These are phyloP conservation scores for Aspergillus olivimuriae DNA, from an alignment of 495 filamentous ascomycete species.

Conservation along the genomic window DNA sequence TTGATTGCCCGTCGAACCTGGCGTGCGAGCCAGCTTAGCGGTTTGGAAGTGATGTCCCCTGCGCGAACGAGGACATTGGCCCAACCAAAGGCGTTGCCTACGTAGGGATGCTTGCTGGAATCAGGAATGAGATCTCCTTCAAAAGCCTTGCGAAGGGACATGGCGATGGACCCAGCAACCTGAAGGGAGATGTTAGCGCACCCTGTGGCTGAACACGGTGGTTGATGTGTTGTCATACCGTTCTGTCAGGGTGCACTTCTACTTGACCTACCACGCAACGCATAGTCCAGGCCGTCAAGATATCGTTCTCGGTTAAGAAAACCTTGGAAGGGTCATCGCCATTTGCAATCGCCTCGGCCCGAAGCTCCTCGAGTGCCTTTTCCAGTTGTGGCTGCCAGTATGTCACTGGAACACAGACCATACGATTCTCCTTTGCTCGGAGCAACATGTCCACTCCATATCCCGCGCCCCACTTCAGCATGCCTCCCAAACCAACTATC, in stretches of 20 bases:
- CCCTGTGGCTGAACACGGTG: too few species aligned
- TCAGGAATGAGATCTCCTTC: constrained; percentile 23
- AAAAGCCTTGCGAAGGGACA: constrained; percentile 20
- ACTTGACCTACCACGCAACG: constrained; percentile 15
- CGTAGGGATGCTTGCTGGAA: constrained; percentile 17
- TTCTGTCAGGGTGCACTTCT: constrained; percentile 9
- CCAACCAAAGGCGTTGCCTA: constrained; percentile 21
- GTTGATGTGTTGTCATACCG: too few species aligned
- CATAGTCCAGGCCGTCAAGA: constrained; percentile 19
- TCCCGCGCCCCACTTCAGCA: constrained; percentile 18
- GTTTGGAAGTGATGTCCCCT: constrained; percentile 28
- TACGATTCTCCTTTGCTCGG: constrained; percentile 21
- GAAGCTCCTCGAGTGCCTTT: constrained; percentile 16
- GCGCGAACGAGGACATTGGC: constrained; percentile 27
- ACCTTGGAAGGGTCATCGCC: constrained; percentile 15
- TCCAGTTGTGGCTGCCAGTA: constrained; percentile 17
- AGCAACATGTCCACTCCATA: constrained; percentile 18
- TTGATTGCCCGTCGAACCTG: constrained; percentile 29
- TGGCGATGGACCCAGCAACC: constrained; percentile 12
- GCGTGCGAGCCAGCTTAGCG: constrained; percentile 34
- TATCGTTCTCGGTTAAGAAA: constrained; percentile 20
- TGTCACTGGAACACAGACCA: constrained; percentile 17
- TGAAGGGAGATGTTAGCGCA: neutral
- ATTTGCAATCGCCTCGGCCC: constrained; percentile 7
- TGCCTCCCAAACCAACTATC: constrained; percentile 11